Conservation (phyloP, 2,329 filamentous ascomycete genomes). For the Epichloe typhina region DNA sequence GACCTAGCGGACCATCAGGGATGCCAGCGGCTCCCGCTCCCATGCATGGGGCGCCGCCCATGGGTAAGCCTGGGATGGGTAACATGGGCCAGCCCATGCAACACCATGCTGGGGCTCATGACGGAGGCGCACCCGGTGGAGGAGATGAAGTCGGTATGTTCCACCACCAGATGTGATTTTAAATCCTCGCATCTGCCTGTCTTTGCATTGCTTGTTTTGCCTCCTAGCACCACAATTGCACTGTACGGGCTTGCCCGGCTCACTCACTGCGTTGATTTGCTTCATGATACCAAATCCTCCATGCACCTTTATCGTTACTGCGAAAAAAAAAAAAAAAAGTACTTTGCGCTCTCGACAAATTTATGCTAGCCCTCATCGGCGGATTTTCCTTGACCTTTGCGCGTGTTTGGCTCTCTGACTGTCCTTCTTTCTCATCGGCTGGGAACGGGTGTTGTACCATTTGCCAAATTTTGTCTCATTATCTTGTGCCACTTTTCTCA, state of each 20-base stretch:
- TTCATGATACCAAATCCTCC: conserved; percentile 22
- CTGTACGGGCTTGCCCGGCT: conserved; percentile 7
- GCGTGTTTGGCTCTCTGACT: too few species aligned
- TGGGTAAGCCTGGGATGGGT: conserved; percentile 53
- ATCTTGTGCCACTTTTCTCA: not conserved
- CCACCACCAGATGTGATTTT: conserved; percentile 65
- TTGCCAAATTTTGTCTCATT: not conserved
- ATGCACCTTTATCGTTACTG: conserved; percentile 3
- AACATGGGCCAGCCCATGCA: conserved; percentile 56
- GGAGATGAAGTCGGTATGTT: conserved; percentile 96
- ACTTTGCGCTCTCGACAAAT: conserved; percentile 8
- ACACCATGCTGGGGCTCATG: conserved; percentile 35
- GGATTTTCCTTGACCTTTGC: not conserved
- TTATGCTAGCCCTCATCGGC: conserved; percentile 2
- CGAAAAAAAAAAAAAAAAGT: conserved; percentile 11
- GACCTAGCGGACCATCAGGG: conserved; percentile 50
- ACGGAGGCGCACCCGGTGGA: conserved; percentile 50
- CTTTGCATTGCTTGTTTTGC: conserved; percentile 17
- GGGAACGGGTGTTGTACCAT: conserved; percentile 4
- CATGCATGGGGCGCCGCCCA: conserved; percentile 43
- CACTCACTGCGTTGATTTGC: conserved; percentile 17
- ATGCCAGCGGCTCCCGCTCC: conserved; percentile 48
- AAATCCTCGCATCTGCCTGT: conserved; percentile 26
- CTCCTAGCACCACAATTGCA: conserved; percentile 10
- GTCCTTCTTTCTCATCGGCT: not conserved